These are phyloP conservation scores for Teratosphaeria epicoccoides DNA, from an alignment of 2,329 filamentous ascomycete genomes.

Conservation along the genomic window DNA sequence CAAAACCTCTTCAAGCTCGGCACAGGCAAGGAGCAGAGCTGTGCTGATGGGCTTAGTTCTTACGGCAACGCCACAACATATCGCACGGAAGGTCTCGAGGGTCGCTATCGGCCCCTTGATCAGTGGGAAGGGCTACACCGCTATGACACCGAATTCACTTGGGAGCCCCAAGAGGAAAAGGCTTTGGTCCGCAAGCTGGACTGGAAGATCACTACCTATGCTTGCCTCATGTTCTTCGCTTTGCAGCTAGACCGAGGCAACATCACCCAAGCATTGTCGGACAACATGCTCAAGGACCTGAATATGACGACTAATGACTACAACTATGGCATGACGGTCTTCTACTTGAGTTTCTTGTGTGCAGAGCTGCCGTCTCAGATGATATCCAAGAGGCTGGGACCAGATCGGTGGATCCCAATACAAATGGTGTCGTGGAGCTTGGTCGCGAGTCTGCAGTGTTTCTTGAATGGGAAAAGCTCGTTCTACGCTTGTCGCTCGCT, in stretches of 20 bases:
- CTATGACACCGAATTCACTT: constrained; percentile 47
- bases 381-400: constrained; percentile 35
- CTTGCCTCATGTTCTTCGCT: constrained; percentile 46
- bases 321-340: constrained; percentile 40
- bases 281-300: constrained; percentile 39
- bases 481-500: constrained; percentile 32
- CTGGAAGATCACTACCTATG: constrained; percentile 37
- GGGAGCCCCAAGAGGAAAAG: constrained; percentile 48
- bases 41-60: neutral
- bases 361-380: constrained; percentile 31
- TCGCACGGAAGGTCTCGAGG: constrained; percentile 71
- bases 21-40: neutral
- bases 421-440: constrained; percentile 35
- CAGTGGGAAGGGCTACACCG: constrained; percentile 49
- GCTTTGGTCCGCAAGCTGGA: constrained; percentile 45
- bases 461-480: constrained; percentile 22
- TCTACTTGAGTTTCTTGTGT: constrained; percentile 70
- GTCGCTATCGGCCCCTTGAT: constrained; percentile 81
- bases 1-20: neutral
- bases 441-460: constrained; percentile 29
- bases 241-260: constrained; percentile 46
- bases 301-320: constrained; percentile 43
- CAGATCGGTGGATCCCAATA: constrained; percentile 32
- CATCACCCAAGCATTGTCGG: constrained; percentile 24
- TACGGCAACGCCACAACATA: constrained; percentile 71